Conservation (phyloP, 2,329 filamentous ascomycete genomes). For the Talaromyces sp. region DNA sequence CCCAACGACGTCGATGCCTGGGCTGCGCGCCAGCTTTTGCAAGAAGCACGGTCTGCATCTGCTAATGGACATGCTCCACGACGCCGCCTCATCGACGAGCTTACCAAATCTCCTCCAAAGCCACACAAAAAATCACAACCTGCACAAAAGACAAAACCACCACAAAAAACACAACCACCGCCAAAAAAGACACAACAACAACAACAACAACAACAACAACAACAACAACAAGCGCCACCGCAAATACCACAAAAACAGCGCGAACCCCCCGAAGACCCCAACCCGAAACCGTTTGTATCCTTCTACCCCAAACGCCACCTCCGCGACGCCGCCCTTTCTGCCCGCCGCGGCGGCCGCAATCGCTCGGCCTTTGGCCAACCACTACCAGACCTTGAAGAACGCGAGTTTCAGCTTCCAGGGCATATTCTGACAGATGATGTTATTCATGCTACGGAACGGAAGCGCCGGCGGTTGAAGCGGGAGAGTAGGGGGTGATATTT, state of each 20-base stretch:
- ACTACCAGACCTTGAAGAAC: slow-evolving; percentile 62
- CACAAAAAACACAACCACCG: not conserved
- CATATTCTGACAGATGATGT: slow-evolving; percentile 47
- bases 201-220: not conserved
- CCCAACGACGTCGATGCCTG: slow-evolving; percentile 66
- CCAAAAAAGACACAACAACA: not conserved
- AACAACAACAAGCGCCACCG: not conserved
- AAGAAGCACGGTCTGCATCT: slow-evolving; percentile 60
- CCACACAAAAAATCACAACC: not conserved
- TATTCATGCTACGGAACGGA: slow-evolving; percentile 35
- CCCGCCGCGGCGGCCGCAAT: slow-evolving; percentile 62
- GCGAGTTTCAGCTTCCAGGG: slow-evolving; percentile 69
- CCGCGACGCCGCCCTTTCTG: slow-evolving; percentile 72
- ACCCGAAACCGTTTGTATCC: slow-evolving; percentile 65
- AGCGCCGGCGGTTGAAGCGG: slow-evolving; percentile 30
- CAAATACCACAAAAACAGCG: not conserved
- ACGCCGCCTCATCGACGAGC: slow-evolving; percentile 6
- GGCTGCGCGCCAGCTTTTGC: slow-evolving; percentile 68
- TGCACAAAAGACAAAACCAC: no score
- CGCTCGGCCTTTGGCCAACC: slow-evolving; percentile 75
- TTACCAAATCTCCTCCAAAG: slow-evolving; percentile 5
- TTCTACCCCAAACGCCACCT: slow-evolving; percentile 80
- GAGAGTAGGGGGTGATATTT: slow-evolving; percentile 16
- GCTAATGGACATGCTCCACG: not conserved
- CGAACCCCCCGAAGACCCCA: not conserved